Base-by-base conservation (phyloP, 2,329 filamentous ascomycete species). In the Pyrenochaeta sp. region DNA sequence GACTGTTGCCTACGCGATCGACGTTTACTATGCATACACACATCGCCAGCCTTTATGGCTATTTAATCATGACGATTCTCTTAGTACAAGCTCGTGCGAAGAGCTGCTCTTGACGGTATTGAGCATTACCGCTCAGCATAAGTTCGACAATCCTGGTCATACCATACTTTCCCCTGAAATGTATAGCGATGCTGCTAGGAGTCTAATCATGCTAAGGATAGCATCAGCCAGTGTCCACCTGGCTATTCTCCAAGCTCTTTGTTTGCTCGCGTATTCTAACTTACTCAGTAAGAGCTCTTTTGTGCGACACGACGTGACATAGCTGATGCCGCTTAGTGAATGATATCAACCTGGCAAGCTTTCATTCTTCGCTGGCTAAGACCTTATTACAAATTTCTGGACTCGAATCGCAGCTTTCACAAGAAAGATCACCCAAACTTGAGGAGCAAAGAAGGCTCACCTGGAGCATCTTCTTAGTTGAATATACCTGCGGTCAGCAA, bases 151-250 rank as follows among this genome's bases (percentile, higher is more conserved):
- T 25, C 19, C 28, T 12, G 8, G 1, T 36, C 46, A 22, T 1
- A 8, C 5, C 15, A 7, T 49, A 12, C 30, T 22, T 28, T 34
- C 28, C 15, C 28, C 46, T 34, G 46, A 49, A 37, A 37, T 19
- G 5, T 49, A 49, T 25, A 37, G 46, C 46, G 46, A 49, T 49
- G 46, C 46, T 15, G 46, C 46, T n/a, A 49, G 46, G 22, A 49
- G 46, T 22, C 4, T 49, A 8, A 49, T 49, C 15, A 49, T 49
- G 46, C 22, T 37, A 15, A 49, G 46, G 15, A 49, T 49, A 22
- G 46, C 46, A 49, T 49, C 46, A 7, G 46, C 28, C 10, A 49
- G 46, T 36, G 30, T 49, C 2, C n/a, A 49, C 36, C 7, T 49
- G 10, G 7, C 28, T 36, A 22, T 49, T 36, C 46, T 49, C 32